Evolutionary conservation across 768 basidiomycete genomes (phyloP).

Genomic region (Vararia minispora): DNA sequence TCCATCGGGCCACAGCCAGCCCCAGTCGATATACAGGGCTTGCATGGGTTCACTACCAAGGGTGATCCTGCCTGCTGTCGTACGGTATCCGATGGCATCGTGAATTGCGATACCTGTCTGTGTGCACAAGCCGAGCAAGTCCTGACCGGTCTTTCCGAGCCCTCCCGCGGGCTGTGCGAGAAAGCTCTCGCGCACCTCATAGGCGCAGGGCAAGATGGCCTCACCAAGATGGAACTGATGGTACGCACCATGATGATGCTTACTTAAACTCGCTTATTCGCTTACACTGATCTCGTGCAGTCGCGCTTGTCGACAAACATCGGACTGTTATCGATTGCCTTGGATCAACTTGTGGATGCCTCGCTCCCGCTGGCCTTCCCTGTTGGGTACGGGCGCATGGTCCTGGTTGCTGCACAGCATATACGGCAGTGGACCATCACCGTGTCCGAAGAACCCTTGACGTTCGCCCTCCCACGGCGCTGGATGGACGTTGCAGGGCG

Average conservation of each 20-base stretch:
- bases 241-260: slow-evolving; percentile 21
- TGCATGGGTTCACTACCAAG: slow-evolving; percentile 34
- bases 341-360: slow-evolving; percentile 33
- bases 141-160: slow-evolving; percentile 8
- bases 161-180: slow-evolving; percentile 1
- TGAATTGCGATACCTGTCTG: slow-evolving; percentile 24
- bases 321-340: slow-evolving; percentile 19
- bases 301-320: background rate
- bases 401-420: slow-evolving; percentile 45
- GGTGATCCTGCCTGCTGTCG: slow-evolving; percentile 39
- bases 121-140: slow-evolving; percentile 15
- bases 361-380: slow-evolving; percentile 51
- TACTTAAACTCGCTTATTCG: background rate
- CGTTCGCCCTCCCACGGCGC: slow-evolving; percentile 50
- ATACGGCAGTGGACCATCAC: slow-evolving; percentile 45
- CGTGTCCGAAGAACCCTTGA: slow-evolving; percentile 32
- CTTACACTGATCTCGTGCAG: background rate
- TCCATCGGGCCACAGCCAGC: too few species aligned
- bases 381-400: slow-evolving; percentile 47
- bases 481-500: slow-evolving; percentile 68
- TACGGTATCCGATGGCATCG: slow-evolving; percentile 15
- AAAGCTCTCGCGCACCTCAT: slow-evolving; percentile 2
- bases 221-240: slow-evolving; percentile 16
- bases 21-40: too few species aligned
- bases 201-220: slow-evolving; percentile 13